phyloP scores from a whole-genome alignment of 257 asterid species.

The Dorcoceras hygrometricum region DNA sequence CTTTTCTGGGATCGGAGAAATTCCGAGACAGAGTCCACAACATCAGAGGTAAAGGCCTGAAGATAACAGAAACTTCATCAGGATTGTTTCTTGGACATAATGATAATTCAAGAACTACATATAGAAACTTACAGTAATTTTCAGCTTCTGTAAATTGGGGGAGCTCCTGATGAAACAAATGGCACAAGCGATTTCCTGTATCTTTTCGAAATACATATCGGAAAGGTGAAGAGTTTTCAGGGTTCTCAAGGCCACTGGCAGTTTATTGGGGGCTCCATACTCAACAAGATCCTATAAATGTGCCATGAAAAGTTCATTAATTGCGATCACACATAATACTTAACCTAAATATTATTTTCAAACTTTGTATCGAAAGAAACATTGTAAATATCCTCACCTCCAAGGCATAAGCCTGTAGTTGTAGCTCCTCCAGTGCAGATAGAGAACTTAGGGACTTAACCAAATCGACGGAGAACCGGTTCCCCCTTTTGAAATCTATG shows the following conservation, averaged over 20 bases:
- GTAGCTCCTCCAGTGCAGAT: slow-evolving; percentile 46
- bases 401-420: slow-evolving; percentile 44
- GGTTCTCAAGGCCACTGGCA: slow-evolving; percentile 34
- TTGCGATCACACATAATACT: not conserved
- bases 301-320: not conserved
- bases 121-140: slow-evolving; percentile 40
- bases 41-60: slow-evolving; percentile 49
- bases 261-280: slow-evolving; percentile 46
- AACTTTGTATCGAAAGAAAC: not conserved
- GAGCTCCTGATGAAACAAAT: slow-evolving; percentile 58
- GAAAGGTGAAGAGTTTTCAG: slow-evolving; percentile 47
- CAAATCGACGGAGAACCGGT: slow-evolving; percentile 40
- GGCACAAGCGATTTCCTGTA: slow-evolving; percentile 45
- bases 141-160: slow-evolving; percentile 48
- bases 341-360: not conserved
- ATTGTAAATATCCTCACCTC: slow-evolving; percentile 40
- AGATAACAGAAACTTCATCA: slow-evolving; percentile 1
- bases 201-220: slow-evolving; percentile 44
- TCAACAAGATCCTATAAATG: slow-evolving; percentile 48
- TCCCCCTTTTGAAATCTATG: slow-evolving; percentile 39
- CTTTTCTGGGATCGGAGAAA: slow-evolving; percentile 43
- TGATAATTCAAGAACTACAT: not conserved
- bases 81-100: not conserved
- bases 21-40: slow-evolving; percentile 46
- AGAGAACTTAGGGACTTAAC: slow-evolving; percentile 42